Conservation (phyloP, 163 green algal species). For the Chloroidium sp. region DNA sequence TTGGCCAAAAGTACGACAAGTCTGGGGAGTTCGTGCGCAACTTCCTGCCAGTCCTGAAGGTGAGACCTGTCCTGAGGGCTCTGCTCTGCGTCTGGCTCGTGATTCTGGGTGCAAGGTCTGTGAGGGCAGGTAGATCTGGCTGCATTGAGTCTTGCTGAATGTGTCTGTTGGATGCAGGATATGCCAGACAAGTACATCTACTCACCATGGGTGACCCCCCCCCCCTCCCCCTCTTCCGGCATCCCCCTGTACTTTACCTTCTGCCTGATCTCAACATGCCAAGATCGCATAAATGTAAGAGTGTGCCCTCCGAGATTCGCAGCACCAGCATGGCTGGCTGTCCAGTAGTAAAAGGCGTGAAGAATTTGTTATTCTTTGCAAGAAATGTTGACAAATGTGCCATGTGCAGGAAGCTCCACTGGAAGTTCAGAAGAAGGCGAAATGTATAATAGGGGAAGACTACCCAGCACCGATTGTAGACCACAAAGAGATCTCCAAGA, state of each 20-base stretch:
- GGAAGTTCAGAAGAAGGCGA: constrained; percentile 47
- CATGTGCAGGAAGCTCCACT: constrained; percentile 22
- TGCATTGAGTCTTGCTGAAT: too few relatives aligned
- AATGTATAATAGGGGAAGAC: constrained; percentile 87
- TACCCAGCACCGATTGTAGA: constrained; percentile 88
- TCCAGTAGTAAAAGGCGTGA: constrained; percentile 27
- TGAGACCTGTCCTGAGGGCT: neutral
- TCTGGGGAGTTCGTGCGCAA: constrained; percentile 76
- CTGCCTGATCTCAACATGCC: neutral
- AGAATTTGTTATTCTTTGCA: neutral
- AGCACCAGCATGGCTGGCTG: constrained; percentile 6
- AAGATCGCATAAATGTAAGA: too few relatives aligned
- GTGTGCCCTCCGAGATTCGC: too few relatives aligned
- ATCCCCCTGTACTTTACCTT: too few relatives aligned
- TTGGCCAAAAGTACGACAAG: constrained; percentile 93
- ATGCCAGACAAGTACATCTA: constrained; percentile 95
- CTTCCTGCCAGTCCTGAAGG: constrained; percentile 83
- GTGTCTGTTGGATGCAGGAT: constrained; percentile 22
- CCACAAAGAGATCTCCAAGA: constrained; percentile 50
- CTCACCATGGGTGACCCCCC: constrained; percentile 73
- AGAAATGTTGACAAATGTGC: too few relatives aligned
- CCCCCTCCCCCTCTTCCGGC: too few relatives aligned
- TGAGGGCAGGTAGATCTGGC: too few relatives aligned
- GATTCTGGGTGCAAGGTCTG: too few relatives aligned
- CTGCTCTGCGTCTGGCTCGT: too few relatives aligned